Evolutionary conservation across 495 filamentous ascomycete genomes (phyloP).

Genomic region (Neurospora intermedia): DNA sequence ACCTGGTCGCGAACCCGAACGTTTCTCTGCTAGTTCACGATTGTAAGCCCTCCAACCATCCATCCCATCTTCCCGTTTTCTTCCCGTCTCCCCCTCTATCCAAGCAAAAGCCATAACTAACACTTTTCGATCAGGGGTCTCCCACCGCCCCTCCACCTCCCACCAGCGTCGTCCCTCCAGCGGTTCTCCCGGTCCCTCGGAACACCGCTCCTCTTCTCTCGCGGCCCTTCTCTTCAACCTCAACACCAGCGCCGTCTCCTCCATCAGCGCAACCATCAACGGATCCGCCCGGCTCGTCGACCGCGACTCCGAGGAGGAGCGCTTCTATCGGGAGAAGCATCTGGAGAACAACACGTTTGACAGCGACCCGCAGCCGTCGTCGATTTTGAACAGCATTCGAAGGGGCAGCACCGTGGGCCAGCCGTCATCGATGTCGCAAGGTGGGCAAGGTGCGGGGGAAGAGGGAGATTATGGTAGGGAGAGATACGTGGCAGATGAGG

Average conservation of each 20-base stretch:
- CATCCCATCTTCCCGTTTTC: not conserved
- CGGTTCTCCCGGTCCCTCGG: constrained; percentile 50
- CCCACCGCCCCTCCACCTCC: constrained; percentile 77
- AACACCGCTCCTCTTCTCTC: constrained; percentile 50
- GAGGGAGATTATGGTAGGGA: constrained; percentile 41
- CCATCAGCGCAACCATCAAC: constrained; percentile 88
- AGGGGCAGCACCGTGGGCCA: not conserved
- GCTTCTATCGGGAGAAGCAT: constrained; percentile 69
- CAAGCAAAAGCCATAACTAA: not conserved
- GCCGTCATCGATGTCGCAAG: constrained; percentile 9
- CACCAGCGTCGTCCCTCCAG: constrained; percentile 46
- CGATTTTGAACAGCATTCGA: constrained; percentile 32
- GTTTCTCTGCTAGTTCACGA: constrained; percentile 95
- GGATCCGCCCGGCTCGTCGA: constrained; percentile 66
- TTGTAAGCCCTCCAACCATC: constrained; percentile 38
- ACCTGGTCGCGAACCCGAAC: constrained; percentile 76
- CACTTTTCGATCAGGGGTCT: constrained; percentile 47
- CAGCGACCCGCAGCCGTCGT: constrained; percentile 22
- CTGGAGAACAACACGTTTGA: constrained; percentile 87
- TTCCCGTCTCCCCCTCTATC: no score
- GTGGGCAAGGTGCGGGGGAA: constrained; percentile 2
- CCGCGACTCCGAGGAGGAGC: constrained; percentile 64
- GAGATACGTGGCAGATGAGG: constrained; percentile 57
- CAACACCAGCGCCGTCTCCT: constrained; percentile 78
- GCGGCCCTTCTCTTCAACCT: constrained; percentile 76